Evolutionary conservation across 1,139 yeast species (phyloP).

Genomic region (Casaregolazyma lundiana): DNA sequence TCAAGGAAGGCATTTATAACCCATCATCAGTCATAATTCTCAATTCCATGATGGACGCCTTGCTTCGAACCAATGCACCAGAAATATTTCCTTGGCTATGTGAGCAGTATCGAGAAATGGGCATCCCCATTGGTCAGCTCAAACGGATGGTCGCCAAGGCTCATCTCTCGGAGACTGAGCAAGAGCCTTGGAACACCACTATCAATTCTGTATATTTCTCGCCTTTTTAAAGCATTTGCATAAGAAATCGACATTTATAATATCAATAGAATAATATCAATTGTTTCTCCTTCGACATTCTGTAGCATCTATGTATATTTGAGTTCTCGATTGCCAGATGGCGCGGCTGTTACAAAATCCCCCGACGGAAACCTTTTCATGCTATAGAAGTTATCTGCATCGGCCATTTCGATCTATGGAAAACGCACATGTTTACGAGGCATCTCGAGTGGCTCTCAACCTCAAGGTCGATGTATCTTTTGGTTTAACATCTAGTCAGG

Average conservation of each 20-base stretch:
- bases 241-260: no score
- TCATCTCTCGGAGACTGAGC: neutral
- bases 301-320: no score
- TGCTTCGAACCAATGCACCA: neutral
- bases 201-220: neutral
- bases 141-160: neutral
- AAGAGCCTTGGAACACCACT: neutral
- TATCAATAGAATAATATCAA: no score
- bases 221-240: neutral
- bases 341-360: neutral
- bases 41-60: constrained; percentile 12
- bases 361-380: neutral
- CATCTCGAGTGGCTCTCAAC: constrained; percentile 21
- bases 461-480: constrained; percentile 23
- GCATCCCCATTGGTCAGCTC: constrained; percentile 1
- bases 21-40: constrained; percentile 3
- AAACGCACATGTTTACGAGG: constrained; percentile 7
- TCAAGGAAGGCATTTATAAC: neutral
- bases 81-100: constrained; percentile 9
- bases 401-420: constrained; percentile 9
- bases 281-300: no score
- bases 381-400: neutral
- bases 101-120: constrained; percentile 10
- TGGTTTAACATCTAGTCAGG: constrained; percentile 27
- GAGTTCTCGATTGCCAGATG: neutral